Percentiles rank a stretch among this genome's conserved stretches.
Conservation (phyloP, 495 filamentous ascomycete genomes). For the Geopyxis carbonaria region DNA sequence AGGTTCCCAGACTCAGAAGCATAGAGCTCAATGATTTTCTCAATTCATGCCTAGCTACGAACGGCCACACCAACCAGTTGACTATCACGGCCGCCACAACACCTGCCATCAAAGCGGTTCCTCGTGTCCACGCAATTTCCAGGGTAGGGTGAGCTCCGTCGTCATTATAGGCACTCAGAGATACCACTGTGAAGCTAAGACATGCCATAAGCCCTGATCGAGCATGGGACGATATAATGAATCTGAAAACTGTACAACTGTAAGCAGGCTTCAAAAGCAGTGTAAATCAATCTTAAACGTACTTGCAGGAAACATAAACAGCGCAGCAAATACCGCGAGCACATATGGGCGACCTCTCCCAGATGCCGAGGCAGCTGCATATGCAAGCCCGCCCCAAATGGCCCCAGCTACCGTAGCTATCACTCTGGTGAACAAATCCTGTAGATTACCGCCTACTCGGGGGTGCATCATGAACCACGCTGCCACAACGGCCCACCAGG, state of each 20-base stretch:
- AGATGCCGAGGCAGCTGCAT: constrained; percentile 33
- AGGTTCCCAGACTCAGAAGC: constrained; percentile 38
- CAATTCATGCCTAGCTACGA: constrained; percentile 41
- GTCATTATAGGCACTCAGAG: constrained; percentile 29
- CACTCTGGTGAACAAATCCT: constrained; percentile 35
- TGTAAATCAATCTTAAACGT: constrained; percentile 6
- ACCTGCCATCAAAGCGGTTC: constrained; percentile 34
- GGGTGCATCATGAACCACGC: constrained; percentile 44
- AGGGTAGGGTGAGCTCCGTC: constrained; percentile 22
- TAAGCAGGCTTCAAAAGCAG: background rate
- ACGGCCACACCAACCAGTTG: constrained; percentile 45
- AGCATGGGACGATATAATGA: constrained; percentile 38
- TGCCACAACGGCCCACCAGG: constrained; percentile 41
- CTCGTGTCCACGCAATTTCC: constrained; percentile 33
- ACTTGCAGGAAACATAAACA: constrained; percentile 36
- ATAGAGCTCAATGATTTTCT: constrained; percentile 37
- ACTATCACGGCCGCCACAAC: constrained; percentile 35
- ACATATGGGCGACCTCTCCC: constrained; percentile 28
- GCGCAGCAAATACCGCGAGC: constrained; percentile 37
- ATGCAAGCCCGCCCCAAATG: constrained; percentile 37
- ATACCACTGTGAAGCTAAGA: constrained; percentile 38
- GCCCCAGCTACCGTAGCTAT: constrained; percentile 34
- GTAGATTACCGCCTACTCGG: constrained; percentile 38
- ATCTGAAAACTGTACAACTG: constrained; percentile 31
- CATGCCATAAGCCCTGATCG: constrained; percentile 37